Evolutionary conservation across 139 green algal species (phyloP).

Genomic region (Chlorella sp.): DNA sequence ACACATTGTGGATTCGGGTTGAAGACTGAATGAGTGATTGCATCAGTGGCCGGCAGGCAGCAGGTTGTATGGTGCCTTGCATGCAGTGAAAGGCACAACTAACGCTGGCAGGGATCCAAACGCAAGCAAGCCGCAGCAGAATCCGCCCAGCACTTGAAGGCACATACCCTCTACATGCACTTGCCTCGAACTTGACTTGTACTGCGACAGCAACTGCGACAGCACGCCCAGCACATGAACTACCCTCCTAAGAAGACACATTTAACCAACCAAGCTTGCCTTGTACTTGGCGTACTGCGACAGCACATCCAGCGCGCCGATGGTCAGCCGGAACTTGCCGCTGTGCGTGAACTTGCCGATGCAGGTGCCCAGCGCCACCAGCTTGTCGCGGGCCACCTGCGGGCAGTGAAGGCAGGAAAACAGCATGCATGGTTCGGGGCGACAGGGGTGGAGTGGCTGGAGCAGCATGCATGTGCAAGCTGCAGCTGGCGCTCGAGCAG

Average conservation of each 20-base stretch:
- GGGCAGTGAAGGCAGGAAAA: background rate
- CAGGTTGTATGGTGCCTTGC: no score
- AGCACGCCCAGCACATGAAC: background rate
- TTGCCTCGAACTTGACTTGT: no score
- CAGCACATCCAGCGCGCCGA: constrained; percentile 93
- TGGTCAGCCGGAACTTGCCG: constrained; percentile 94
- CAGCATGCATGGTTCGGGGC: no score
- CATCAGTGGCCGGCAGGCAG: constrained; percentile 47
- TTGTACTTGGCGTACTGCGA: constrained; percentile 96
- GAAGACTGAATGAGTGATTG: constrained; percentile 72
- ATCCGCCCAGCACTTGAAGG: no score
- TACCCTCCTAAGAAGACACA: background rate
- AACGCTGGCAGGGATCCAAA: no score
- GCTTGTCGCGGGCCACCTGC: constrained; percentile 91
- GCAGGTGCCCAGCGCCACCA: constrained; percentile 90
- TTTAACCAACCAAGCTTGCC: constrained; percentile 52
- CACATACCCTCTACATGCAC: no score
- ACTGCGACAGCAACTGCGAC: background rate
- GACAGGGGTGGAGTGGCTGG: no score
- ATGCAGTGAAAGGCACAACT: no score
- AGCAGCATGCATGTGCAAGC: no score
- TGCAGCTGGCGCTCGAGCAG: no score
- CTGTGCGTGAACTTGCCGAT: constrained; percentile 98
- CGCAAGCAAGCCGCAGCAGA: no score
- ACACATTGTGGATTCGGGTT: constrained; percentile 55